Base-by-base conservation (phyloP, 257 asterid species). In the Fraxinus excelsior region DNA sequence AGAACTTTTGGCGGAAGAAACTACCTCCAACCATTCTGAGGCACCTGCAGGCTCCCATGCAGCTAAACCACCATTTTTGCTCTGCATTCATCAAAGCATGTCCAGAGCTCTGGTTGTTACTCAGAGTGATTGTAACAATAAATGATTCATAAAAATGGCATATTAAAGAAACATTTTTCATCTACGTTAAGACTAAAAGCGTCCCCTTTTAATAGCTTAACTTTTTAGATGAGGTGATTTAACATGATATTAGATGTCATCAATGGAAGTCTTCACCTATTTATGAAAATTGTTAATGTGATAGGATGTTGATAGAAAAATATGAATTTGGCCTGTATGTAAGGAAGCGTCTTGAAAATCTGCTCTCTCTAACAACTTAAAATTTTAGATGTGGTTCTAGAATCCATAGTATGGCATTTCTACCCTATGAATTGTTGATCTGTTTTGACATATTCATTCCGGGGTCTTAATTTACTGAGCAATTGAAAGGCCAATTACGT, bases 11-110 rank as follows among this genome's bases (percentile, higher is more conserved):
- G n/a, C 9, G 1, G 65, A 56, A 56, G 65, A 56, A 77, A 29
- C 31, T 71, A 92, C 97, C 97, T 94, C 98, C 66, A 94, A 77
- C 96, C 97, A 94, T 13, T 87, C 82, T 0, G 90, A 79, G 74
- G 97, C 85, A 72, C 97, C 94, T 58, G 97, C 97, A 23, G 98
- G 98, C 80, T 94, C 98, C 98, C 98, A 94, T 67, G 97, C 97
- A 74, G 97, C 82, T 70, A 94, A 84, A 5, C 98, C 98, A 1
- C 98, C 98, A 69, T 94, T 92, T 82, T 94, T 88, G 79, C 97
- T 94, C 98, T 94, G 94, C 29, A 62, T 64, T 77, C 56, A 72
- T 10, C 31, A 8, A 5, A 25, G 10, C 67, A 23, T 3, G 32
- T 60, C 7, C 0, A 60, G 32, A 25, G 3, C 16, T 56, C 65